phyloP scores from a whole-genome alignment of 768 basidiomycete genomes.

The Rhizopogon vesiculosus region DNA sequence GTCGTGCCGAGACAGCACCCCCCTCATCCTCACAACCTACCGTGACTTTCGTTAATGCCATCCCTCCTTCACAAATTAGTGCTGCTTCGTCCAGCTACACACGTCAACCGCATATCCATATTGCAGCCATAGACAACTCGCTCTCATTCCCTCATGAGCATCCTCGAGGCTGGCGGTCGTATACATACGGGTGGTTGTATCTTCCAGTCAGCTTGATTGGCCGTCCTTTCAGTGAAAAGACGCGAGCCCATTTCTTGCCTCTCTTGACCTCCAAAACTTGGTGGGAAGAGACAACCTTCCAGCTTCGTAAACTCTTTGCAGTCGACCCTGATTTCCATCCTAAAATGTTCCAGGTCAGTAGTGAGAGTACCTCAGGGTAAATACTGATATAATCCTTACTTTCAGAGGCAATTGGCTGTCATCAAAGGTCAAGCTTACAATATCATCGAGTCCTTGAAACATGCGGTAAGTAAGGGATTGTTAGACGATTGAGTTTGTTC shows the following conservation, averaged over 20 bases:
- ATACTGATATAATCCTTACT: constrained; percentile 1
- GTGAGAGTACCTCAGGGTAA: constrained; percentile 1
- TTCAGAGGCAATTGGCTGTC: constrained; percentile 81
- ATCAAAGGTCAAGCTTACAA: constrained; percentile 94
- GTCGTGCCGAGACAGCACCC: constrained; percentile 36
- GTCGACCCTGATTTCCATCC: constrained; percentile 85
- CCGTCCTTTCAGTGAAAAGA: constrained; percentile 78
- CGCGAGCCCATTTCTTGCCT: constrained; percentile 77
- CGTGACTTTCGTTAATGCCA: constrained; percentile 34
- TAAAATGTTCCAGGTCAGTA: constrained; percentile 77
- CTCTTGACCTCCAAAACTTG: constrained; percentile 78
- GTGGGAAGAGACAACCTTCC: constrained; percentile 87
- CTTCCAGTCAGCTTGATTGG: constrained; percentile 84
- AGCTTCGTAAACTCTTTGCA: constrained; percentile 71
- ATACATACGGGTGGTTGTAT: constrained; percentile 87
- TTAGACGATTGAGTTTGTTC: constrained; percentile 3
- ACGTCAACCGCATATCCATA: constrained; percentile 77
- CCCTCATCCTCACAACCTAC: constrained; percentile 33
- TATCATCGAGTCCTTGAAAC: constrained; percentile 78
- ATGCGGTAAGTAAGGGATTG: constrained; percentile 47
- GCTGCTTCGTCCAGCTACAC: constrained; percentile 38
- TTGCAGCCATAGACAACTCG: constrained; percentile 92
- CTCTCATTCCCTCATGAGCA: constrained; percentile 91
- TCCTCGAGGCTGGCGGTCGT: constrained; percentile 74
- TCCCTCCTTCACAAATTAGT: constrained; percentile 31